These are phyloP conservation scores for Luffa acutangula DNA, from an alignment of 306 rosid genomes.

Conservation along the genomic window DNA sequence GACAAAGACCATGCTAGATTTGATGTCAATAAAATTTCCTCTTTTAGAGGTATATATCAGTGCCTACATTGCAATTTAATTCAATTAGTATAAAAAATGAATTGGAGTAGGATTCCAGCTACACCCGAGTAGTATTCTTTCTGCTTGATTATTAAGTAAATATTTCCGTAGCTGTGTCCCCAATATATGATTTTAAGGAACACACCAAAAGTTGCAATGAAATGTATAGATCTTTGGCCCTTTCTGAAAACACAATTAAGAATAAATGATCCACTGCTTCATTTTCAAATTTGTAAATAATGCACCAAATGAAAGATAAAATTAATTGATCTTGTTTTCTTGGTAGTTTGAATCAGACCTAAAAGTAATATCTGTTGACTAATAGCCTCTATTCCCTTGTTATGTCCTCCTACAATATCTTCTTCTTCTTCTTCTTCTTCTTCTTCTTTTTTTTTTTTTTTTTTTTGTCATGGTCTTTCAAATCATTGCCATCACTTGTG, in stretches of 20 bases:
- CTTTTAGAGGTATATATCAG: constrained; percentile 47
- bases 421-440: too few relatives aligned
- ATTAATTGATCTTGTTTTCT: background rate
- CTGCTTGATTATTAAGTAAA: background rate
- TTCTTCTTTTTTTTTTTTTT: background rate
- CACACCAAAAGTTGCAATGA: background rate
- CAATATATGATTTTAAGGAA: background rate
- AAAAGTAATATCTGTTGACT: background rate
- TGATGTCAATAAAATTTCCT: constrained; percentile 64
- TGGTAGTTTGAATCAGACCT: background rate
- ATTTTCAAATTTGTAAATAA: background rate
- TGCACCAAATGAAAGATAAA: background rate
- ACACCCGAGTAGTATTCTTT: background rate
- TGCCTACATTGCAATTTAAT: background rate
- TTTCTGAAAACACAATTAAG: background rate
- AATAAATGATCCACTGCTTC: background rate
- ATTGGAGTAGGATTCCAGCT: background rate
- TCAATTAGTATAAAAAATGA: constrained; percentile 1
- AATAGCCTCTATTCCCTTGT: background rate
- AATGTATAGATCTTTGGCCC: background rate
- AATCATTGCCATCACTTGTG: background rate
- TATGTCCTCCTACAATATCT: background rate
- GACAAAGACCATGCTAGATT: constrained; percentile 62
- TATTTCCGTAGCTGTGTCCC: background rate
- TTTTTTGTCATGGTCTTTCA: background rate